Percentiles rank a stretch among this genome's conserved stretches.
These are phyloP conservation scores for Ascochyta lentis DNA, from an alignment of 2,329 filamentous ascomycete species.

Conservation along the genomic window DNA sequence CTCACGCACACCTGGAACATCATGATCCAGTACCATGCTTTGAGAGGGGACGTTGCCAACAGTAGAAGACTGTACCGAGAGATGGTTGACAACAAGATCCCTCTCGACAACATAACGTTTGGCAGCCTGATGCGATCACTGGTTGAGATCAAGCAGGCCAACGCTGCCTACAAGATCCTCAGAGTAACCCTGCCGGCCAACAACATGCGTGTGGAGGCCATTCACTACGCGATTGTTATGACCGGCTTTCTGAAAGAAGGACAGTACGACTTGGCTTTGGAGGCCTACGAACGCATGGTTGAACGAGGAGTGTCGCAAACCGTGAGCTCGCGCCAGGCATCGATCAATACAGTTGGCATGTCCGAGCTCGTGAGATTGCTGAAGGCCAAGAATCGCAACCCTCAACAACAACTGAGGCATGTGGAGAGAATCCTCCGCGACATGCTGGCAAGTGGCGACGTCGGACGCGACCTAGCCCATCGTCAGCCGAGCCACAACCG, in stretches of 20 bases:
- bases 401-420: constrained; percentile 26
- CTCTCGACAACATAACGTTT: constrained; percentile 65
- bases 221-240: constrained; percentile 63
- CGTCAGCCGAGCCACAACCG: constrained; percentile 34
- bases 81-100: constrained; percentile 61
- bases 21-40: constrained; percentile 72
- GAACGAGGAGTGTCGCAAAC: constrained; percentile 48
- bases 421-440: constrained; percentile 38
- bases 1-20: constrained; percentile 78
- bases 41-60: constrained; percentile 64
- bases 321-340: constrained; percentile 53
- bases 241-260: constrained; percentile 54
- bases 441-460: constrained; percentile 35
- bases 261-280: constrained; percentile 56
- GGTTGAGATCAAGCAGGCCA: constrained; percentile 59
- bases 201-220: constrained; percentile 52
- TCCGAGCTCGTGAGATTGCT: constrained; percentile 28
- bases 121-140: constrained; percentile 67
- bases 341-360: constrained; percentile 37
- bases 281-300: constrained; percentile 57
- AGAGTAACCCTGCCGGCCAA: constrained; percentile 58
- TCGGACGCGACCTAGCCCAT: constrained; percentile 35
- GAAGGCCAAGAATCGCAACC: constrained; percentile 18
- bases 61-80: constrained; percentile 61
- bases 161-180: constrained; percentile 62